Conservation (phyloP, 1,139 yeast species). For the Suhomyces maxii region DNA sequence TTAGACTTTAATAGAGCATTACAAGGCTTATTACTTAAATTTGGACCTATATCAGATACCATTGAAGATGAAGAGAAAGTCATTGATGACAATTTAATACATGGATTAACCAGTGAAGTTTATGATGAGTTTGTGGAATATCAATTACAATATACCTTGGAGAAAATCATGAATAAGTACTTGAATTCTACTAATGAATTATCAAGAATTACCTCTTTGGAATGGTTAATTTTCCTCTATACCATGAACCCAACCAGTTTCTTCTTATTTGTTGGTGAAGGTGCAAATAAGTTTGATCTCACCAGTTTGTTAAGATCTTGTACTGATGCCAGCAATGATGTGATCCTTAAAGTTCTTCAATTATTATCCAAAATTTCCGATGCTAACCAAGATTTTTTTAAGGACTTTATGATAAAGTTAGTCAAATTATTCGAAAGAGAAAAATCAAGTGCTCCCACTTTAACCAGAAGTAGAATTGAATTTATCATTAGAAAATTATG, state of each 20-base stretch:
- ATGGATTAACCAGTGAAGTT: slow-evolving; percentile 41
- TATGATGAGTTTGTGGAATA: slow-evolving; percentile 44
- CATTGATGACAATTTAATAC: slow-evolving; percentile 17
- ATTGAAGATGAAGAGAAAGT: slow-evolving; percentile 8
- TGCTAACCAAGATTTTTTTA: slow-evolving; percentile 76
- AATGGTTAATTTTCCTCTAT: slow-evolving; percentile 87
- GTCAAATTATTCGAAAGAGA: slow-evolving; percentile 63
- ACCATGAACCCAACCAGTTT: slow-evolving; percentile 66
- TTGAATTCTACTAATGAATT: slow-evolving; percentile 57
- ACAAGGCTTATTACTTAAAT: slow-evolving; percentile 33
- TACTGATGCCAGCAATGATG: slow-evolving; percentile 83
- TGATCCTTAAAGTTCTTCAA: slow-evolving; percentile 74
- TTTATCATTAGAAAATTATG: slow-evolving; percentile 84
- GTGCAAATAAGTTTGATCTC: slow-evolving; percentile 47
- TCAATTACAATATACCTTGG: slow-evolving; percentile 37
- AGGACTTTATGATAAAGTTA: slow-evolving; percentile 71
- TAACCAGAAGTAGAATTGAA: slow-evolving; percentile 72
- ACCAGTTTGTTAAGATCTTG: slow-evolving; percentile 78
- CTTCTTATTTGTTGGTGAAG: slow-evolving; percentile 43
- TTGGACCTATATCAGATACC: slow-evolving; percentile 21
- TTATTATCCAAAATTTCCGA: slow-evolving; percentile 80
- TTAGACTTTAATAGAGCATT: slow-evolving; percentile 37
- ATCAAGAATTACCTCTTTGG: slow-evolving; percentile 81
- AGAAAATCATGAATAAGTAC: slow-evolving; percentile 39
- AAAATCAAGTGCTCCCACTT: slow-evolving; percentile 6